A percentile compares a stretch with the other conserved stretches of the same genome.
These are phyloP conservation scores for Jaltomata sinuosa DNA, from an alignment of 257 asterid species.

Conservation along the genomic window DNA sequence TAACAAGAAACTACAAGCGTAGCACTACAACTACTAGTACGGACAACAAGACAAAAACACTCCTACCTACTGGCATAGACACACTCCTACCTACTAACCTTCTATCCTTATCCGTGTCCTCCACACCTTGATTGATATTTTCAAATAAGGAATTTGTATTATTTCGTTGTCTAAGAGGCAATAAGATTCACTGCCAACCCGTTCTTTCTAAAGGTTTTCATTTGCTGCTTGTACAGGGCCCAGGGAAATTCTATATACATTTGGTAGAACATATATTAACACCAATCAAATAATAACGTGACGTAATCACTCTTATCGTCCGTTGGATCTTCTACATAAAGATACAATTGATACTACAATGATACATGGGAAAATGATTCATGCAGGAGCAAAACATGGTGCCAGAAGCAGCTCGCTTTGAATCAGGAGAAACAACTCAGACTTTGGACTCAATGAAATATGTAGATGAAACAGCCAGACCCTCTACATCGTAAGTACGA, in stretches of 20 bases:
- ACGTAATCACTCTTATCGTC: too few relatives aligned
- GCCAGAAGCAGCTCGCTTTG: not conserved
- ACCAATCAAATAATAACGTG: not conserved
- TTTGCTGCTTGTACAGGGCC: not conserved
- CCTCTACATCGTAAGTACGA: slow-evolving; percentile 82
- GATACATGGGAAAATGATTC: not conserved
- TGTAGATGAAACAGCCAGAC: slow-evolving; percentile 80
- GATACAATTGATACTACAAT: not conserved
- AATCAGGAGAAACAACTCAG: slow-evolving; percentile 15
- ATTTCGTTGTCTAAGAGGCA: too few relatives aligned
- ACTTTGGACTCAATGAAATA: slow-evolving; percentile 67
- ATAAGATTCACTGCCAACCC: not conserved
- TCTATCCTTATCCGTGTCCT: too few relatives aligned
- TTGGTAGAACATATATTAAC: not conserved
- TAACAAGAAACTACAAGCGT: too few relatives aligned
- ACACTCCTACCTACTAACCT: too few relatives aligned
- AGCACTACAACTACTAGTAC: too few relatives aligned
- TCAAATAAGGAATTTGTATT: too few relatives aligned
- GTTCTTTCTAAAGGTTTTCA: not conserved
- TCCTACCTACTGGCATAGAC: too few relatives aligned
- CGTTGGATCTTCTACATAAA: not conserved
- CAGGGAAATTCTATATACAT: not conserved
- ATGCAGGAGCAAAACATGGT: not conserved
- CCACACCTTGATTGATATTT: too few relatives aligned
- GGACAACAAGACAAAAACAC: too few relatives aligned